These are phyloP conservation scores for Ulota crispa DNA, from an alignment of 225 moss, liverwort and hornwort genomes.

Conservation along the genomic window DNA sequence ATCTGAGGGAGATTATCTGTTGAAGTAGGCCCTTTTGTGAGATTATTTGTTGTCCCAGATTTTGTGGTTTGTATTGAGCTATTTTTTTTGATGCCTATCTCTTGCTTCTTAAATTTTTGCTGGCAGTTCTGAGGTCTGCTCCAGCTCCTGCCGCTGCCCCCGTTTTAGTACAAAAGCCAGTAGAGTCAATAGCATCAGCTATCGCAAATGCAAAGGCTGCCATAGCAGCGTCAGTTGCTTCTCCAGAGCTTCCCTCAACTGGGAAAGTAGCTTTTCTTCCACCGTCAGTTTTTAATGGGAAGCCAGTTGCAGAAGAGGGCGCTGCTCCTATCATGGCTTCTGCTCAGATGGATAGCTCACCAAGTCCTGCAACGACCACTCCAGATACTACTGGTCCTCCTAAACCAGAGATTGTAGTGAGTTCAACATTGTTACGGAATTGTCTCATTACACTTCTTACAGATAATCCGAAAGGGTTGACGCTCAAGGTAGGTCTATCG, in stretches of 20 bases:
- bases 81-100: constrained; percentile 13
- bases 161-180: constrained; percentile 42
- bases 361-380: constrained; percentile 67
- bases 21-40: constrained; percentile 19
- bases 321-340: constrained; percentile 35
- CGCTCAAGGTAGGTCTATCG: constrained; percentile 67
- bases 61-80: constrained; percentile 15
- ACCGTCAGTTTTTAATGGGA: constrained; percentile 37
- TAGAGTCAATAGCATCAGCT: constrained; percentile 53
- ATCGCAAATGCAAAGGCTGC: constrained; percentile 61
- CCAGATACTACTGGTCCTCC: constrained; percentile 48
- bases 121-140: constrained; percentile 37
- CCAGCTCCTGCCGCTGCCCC: constrained; percentile 40
- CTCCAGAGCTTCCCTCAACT: constrained; percentile 58
- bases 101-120: constrained; percentile 25
- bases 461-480: constrained; percentile 94
- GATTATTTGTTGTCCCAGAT: constrained; percentile 6
- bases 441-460: constrained; percentile 78
- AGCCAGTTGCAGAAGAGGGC: constrained; percentile 57
- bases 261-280: constrained; percentile 35
- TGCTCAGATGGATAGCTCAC: constrained; percentile 65
- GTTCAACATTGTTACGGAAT: constrained; percentile 75
- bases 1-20: not conserved
- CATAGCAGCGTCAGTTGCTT: constrained; percentile 59
- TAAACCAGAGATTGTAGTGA: constrained; percentile 61